phyloP scores from a whole-genome alignment of 805 yeast genomes.

The Pichia phayaonensis region DNA sequence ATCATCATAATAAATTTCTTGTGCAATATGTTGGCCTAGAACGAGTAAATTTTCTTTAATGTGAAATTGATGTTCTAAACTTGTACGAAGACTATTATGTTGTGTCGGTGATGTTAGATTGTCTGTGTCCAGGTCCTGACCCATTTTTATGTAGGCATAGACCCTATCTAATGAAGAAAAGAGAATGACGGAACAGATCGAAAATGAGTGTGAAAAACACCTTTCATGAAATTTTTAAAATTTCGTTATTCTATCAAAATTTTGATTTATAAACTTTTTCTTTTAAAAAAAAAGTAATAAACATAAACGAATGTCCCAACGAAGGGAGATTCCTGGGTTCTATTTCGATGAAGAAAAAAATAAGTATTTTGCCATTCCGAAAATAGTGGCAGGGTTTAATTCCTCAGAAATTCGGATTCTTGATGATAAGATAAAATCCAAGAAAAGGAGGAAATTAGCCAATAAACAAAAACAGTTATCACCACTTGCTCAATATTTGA shows the following conservation, averaged over 20 bases:
- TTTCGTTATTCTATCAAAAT: too few relatives aligned
- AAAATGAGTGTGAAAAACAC: too few relatives aligned
- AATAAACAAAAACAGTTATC: not conserved
- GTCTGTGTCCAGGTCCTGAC: not conserved
- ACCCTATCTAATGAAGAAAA: not conserved
- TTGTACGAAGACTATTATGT: not conserved
- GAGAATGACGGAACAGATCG: not conserved
- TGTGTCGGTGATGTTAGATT: not conserved
- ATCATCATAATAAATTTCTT: slow-evolving; percentile 32
- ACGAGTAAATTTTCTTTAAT: slow-evolving; percentile 7
- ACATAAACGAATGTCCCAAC: not conserved
- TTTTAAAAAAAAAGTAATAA: not conserved
- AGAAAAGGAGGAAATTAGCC: not conserved
- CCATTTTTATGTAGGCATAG: not conserved
- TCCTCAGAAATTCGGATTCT: not conserved
- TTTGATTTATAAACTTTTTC: too few relatives aligned
- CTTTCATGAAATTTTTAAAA: too few relatives aligned
- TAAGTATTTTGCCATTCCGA: slow-evolving; percentile 11
- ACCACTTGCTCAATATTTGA: not conserved
- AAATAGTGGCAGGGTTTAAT: not conserved
- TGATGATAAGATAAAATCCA: not conserved
- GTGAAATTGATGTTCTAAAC: slow-evolving; percentile 5
- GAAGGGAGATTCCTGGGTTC: slow-evolving; percentile 8
- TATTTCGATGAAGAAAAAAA: slow-evolving; percentile 7
- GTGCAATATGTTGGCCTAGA: slow-evolving; percentile 24